A percentile compares a stretch with the other conserved stretches of the same genome.
Evolutionary conservation across 2,329 filamentous ascomycete species (phyloP).

Genomic region (Penicillium sp.): DNA sequence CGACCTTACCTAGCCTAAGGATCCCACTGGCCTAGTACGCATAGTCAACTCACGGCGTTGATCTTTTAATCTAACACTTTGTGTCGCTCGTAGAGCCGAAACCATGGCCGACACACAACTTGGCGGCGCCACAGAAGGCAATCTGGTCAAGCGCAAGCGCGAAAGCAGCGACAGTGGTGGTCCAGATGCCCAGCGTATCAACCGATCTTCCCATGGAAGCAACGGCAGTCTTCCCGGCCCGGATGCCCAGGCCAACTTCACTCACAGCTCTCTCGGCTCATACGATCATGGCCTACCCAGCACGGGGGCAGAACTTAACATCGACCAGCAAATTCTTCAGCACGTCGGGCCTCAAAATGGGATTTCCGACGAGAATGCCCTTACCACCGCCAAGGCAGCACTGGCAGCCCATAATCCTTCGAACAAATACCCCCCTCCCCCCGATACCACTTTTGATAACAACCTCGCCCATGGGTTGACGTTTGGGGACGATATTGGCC

Average conservation of each 20-base stretch:
- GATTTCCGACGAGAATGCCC: constrained; percentile 51
- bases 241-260: constrained; percentile 40
- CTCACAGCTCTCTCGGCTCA: constrained; percentile 38
- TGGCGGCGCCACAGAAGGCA: constrained; percentile 41
- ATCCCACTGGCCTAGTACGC: constrained; percentile 8
- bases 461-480: constrained; percentile 41
- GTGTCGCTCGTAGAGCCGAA: constrained; percentile 5
- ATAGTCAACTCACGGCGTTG: neutral
- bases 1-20: neutral
- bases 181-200: constrained; percentile 46
- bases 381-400: constrained; percentile 54
- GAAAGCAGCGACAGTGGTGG: constrained; percentile 45
- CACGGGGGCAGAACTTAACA: constrained; percentile 45
- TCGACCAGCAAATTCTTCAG: constrained; percentile 54
- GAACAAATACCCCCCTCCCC: constrained; percentile 51
- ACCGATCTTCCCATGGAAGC: constrained; percentile 46
- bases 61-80: constrained; percentile 5
- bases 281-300: constrained; percentile 47
- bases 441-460: constrained; percentile 45
- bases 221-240: constrained; percentile 43
- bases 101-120: constrained; percentile 45
- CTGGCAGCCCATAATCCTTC: constrained; percentile 50
- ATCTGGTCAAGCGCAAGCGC: constrained; percentile 46
- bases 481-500: constrained; percentile 48
- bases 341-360: constrained; percentile 60